Base-by-base conservation (phyloP, 2,329 filamentous ascomycete species). In the Sclerotinia subarctica region DNA sequence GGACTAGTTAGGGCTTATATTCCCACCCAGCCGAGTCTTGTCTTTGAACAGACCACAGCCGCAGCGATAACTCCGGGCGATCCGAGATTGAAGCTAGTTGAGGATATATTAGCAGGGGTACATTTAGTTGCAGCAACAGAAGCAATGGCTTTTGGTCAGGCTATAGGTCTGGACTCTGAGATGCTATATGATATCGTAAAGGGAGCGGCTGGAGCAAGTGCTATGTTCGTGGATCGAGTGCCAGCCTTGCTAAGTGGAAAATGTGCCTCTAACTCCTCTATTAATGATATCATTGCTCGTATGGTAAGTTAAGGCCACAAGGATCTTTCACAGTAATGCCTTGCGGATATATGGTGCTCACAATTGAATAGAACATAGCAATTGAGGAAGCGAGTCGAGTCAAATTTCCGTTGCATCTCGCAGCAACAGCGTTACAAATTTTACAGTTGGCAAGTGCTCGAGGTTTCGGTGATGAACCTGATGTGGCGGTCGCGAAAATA, bases 111-210 rank as follows among this genome's bases (percentile, higher is more conserved):
- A 0, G 29, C 53, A 26, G 85, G 84, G 1, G 83, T 86, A 5
- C 85, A 88, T 73, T 86, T 88, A 58, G 80, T 84, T 11, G 78
- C 82, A 0, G 81, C 84, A 3, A 81, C 81, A 21, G 86, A 88
- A 75, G 84, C 83, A 0, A 85, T 87, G 80, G 83, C 84, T 0
- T 81, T 88, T 63, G 85, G 82, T 2, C 82, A 83, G 3, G 80
- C 81, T 13, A 78, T 86, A 5, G 84, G 84, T 0, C 73, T 87
- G 35, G 83, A 87, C 68, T 82, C 84, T 0, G 77, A 81, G 66
- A 78, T 80, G 3, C 78, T 85, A 7, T 80, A 78, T 64, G 83
- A 85, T 1, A 78, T 82, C 21, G 80, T 86, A 51, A 78, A 81
- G 11, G 74, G 74, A 38, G 76, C 78, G 0, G 76, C 76, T 1